These are phyloP conservation scores for Colletotrichum orbiculare DNA, from an alignment of 2,329 filamentous ascomycete genomes.

Conservation along the genomic window DNA sequence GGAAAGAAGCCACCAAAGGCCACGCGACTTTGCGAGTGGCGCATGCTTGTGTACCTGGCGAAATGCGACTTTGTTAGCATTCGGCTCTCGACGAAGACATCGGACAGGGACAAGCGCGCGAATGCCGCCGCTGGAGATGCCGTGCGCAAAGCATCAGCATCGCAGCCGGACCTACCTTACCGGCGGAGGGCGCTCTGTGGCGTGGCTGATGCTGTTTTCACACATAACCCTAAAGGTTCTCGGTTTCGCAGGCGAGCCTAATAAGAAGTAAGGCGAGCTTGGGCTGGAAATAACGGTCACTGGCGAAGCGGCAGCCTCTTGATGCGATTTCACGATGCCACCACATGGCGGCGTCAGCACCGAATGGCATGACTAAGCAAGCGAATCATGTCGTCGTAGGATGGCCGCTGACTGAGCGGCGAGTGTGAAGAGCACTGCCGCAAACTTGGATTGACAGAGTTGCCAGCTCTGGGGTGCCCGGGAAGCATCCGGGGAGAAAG, in stretches of 20 bases:
- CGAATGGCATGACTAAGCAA: conserved; percentile 1
- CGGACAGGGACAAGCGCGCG: too few relatives aligned
- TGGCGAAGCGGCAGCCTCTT: too few relatives aligned
- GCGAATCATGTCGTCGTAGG: not conserved
- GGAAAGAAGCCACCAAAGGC: conserved; percentile 1
- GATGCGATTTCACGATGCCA: too few relatives aligned
- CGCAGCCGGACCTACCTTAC: too few relatives aligned
- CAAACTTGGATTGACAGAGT: not conserved
- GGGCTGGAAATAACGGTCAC: too few relatives aligned
- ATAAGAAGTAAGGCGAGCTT: too few relatives aligned
- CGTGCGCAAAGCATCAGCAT: too few relatives aligned
- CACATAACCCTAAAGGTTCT: too few relatives aligned
- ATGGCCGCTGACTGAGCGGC: conserved; percentile 19
- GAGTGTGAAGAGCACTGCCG: not conserved
- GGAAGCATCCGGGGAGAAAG: not conserved
- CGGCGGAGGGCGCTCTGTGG: not conserved
- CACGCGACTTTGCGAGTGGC: not conserved
- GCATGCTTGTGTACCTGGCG: not conserved
- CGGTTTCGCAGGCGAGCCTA: too few relatives aligned
- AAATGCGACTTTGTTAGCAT: not conserved
- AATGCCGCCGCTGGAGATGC: not conserved
- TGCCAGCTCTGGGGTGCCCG: not conserved
- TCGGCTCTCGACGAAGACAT: not conserved
- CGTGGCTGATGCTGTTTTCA: not conserved
- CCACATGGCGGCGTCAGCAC: not conserved